These are phyloP conservation scores for Colletotrichum siamense DNA, from an alignment of 2,329 filamentous ascomycete species.

Conservation along the genomic window DNA sequence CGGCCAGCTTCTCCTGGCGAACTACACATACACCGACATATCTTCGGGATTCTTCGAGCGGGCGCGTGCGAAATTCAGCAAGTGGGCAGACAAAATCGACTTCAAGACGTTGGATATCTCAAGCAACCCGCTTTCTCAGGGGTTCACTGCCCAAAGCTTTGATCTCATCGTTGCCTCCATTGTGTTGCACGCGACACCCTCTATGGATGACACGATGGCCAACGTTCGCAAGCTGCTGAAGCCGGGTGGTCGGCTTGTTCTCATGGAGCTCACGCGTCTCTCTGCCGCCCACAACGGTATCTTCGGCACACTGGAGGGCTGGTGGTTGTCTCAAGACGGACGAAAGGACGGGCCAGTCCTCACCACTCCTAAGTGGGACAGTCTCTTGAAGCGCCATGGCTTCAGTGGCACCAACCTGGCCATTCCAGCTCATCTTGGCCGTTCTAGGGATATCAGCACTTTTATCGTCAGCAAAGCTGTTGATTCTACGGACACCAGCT, in stretches of 20 bases:
- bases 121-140: conserved; percentile 31
- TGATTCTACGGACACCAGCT: no score
- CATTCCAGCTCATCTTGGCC: no score
- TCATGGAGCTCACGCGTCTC: neutral
- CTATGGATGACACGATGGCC: conserved; percentile 24
- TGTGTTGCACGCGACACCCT: conserved; percentile 30
- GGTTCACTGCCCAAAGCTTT: conserved; percentile 29
- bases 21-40: conserved; percentile 36
- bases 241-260: conserved; percentile 33
- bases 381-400: neutral
- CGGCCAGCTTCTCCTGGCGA: conserved; percentile 23
- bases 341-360: neutral
- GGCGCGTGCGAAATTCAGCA: neutral
- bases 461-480: no score
- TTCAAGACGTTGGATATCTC: conserved; percentile 34
- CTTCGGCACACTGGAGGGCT: conserved; percentile 30
- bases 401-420: neutral
- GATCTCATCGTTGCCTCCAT: conserved; percentile 34
- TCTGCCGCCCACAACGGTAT: conserved; percentile 25
- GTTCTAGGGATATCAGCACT: no score
- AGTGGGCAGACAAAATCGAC: conserved; percentile 9
- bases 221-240: conserved; percentile 31
- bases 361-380: neutral
- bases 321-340: neutral
- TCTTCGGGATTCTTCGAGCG: conserved; percentile 28